Base-by-base conservation (phyloP, 805 yeast genomes). In the Phaffomyces thermotolerans region DNA sequence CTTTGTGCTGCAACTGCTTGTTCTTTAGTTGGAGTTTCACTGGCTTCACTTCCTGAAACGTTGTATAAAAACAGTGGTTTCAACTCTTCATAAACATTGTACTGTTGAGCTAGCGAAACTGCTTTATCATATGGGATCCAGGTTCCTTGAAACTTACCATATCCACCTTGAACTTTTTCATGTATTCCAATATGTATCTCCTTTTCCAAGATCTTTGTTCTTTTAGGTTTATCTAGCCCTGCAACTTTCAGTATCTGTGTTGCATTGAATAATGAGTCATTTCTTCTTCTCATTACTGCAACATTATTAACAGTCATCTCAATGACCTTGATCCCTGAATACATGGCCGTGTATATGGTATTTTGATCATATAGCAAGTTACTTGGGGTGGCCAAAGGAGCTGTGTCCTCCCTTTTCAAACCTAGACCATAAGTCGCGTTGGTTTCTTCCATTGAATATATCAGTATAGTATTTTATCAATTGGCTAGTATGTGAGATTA, bases 141-240 rank as follows among this genome's bases (percentile, higher is more conserved):
- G 3, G 95, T 84, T 8, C 95, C 95, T 64, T 85, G 93, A 56
- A 83, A 84, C 44, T 87, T 68, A 9, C 93, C 93, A 60, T 83
- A 83, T 3, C 93, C 95, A 46, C 93, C 93, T 60, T 84, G 91
- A 41, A 84, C 78, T 59, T 84, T 84, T 58, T 84, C 87, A 57
- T 84, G 90, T 8, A 64, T 57, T 35, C 82, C 81, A 38, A 71
- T 72, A 55, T 78, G 87, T 10, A 85, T 83, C 51, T 85, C 91
- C 51, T 73, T 78, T 57, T 84, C 93, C 43, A 85, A 65, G 36
- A 84, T 74, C 57, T 81, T 78, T 5, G 91, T 84, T 57, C 93
- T 66, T 56, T 79, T 82, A 2, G 89, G 82, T 62, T 85, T 85
- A 38, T 87, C 85, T 48, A 80, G 78, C 38, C 83, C 80, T 33